phyloP scores from a whole-genome alignment of 768 basidiomycete species.

The Amanita muscaria region DNA sequence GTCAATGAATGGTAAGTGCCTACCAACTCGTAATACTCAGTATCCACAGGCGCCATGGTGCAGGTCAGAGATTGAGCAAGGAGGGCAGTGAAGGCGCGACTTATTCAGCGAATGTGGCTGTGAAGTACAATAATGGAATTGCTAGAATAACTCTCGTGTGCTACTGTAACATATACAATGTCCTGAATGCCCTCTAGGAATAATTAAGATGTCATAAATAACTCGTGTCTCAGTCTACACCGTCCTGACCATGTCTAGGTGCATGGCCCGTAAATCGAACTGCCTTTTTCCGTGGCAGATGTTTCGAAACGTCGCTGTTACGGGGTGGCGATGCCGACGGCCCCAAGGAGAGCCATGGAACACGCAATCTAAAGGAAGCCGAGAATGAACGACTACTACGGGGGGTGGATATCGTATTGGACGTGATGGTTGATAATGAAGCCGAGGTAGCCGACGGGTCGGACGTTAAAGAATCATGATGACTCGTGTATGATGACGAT shows the following conservation, averaged over 20 bases:
- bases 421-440: slow-evolving; percentile 42
- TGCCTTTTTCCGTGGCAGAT: slow-evolving; percentile 36
- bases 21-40: slow-evolving; percentile 83
- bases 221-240: background rate
- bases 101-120: slow-evolving; percentile 3
- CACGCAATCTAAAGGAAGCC: slow-evolving; percentile 33
- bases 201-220: background rate
- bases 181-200: too few relatives aligned
- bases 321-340: slow-evolving; percentile 27
- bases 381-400: slow-evolving; percentile 28
- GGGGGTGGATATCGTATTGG: slow-evolving; percentile 24
- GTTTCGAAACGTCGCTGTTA: slow-evolving; percentile 21
- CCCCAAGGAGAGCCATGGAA: slow-evolving; percentile 44
- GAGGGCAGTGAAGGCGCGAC: too few relatives aligned
- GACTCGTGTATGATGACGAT: slow-evolving; percentile 30
- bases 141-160: background rate
- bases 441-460: slow-evolving; percentile 33
- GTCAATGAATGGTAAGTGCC: slow-evolving; percentile 16
- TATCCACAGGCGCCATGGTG: slow-evolving; percentile 79
- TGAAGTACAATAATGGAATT: background rate
- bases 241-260: slow-evolving; percentile 1
- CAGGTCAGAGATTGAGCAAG: too few relatives aligned
- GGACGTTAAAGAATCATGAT: slow-evolving; percentile 22
- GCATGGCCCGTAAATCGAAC: slow-evolving; percentile 52
- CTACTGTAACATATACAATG: background rate